Conservation (phyloP, 768 basidiomycete genomes). For the Favolaschia claudopus region DNA sequence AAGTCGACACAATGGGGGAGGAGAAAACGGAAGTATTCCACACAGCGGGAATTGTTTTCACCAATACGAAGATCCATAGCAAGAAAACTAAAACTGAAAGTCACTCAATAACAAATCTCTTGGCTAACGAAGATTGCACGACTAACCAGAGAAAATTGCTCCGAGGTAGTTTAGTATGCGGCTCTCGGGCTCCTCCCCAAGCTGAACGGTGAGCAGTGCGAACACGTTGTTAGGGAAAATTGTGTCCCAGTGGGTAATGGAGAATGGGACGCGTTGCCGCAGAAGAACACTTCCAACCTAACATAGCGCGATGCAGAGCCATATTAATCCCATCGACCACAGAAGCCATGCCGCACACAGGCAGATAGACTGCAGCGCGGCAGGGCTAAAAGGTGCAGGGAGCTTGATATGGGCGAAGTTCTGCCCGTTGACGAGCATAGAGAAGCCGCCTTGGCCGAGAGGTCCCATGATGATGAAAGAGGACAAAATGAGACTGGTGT, state of each 20-base stretch:
- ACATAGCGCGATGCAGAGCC: constrained; percentile 54
- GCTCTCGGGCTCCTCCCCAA: constrained; percentile 57
- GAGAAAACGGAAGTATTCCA: constrained; percentile 56
- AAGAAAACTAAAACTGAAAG: constrained; percentile 47
- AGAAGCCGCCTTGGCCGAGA: constrained; percentile 62
- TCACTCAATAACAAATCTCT: not conserved
- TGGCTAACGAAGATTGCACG: not conserved
- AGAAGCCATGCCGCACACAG: constrained; percentile 55
- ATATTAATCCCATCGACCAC: constrained; percentile 63
- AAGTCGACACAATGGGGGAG: constrained; percentile 48
- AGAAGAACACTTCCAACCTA: constrained; percentile 44
- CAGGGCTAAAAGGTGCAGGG: constrained; percentile 50
- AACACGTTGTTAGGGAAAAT: constrained; percentile 66
- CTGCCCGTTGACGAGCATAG: constrained; percentile 54
- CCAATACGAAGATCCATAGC: constrained; percentile 50
- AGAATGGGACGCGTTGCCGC: constrained; percentile 47
- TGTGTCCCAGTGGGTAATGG: constrained; percentile 60
- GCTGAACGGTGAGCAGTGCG: constrained; percentile 55
- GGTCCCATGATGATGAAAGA: constrained; percentile 68
- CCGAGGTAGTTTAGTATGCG: constrained; percentile 60
- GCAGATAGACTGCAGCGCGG: constrained; percentile 52
- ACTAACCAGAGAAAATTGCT: constrained; percentile 59
- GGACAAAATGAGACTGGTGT: constrained; percentile 49
- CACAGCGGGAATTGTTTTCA: constrained; percentile 52
- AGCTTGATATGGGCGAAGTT: constrained; percentile 52